phyloP scores from a whole-genome alignment of 1,284 basidiomycete species.

The Cryptococcus sp. region DNA sequence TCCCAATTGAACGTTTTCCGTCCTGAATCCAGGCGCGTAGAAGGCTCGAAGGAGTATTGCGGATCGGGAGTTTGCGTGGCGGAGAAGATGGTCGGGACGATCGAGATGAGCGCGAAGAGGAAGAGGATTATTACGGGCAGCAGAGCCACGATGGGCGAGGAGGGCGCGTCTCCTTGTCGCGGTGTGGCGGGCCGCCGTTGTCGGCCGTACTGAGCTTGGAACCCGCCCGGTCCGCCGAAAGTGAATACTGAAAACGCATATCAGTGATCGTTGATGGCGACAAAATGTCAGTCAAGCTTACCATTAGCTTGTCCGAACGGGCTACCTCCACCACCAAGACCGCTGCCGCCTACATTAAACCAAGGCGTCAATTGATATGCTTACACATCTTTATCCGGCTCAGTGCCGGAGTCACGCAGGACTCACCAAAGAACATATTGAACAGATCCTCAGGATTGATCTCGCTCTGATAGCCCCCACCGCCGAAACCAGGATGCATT shows the following conservation, averaged over 20 bases:
- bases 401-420: neutral
- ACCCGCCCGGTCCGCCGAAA: slow-evolving; percentile 65
- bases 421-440: slow-evolving; percentile 96
- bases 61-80: slow-evolving; percentile 74
- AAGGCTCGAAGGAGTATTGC: slow-evolving; percentile 68
- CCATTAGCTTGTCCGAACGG: slow-evolving; percentile 59
- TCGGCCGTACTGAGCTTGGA: slow-evolving; percentile 58
- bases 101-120: slow-evolving; percentile 78
- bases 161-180: slow-evolving; percentile 52
- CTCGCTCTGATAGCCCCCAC: slow-evolving; percentile 69
- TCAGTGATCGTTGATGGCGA: neutral
- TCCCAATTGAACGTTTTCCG: slow-evolving; percentile 69
- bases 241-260: slow-evolving; percentile 38
- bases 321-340: slow-evolving; percentile 57
- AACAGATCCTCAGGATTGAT: slow-evolving; percentile 95
- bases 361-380: no score
- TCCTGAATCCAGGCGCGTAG: slow-evolving; percentile 61
- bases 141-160: slow-evolving; percentile 75
- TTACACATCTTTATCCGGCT: no score
- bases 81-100: slow-evolving; percentile 72
- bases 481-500: slow-evolving; percentile 55
- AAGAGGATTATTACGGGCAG: slow-evolving; percentile 83
- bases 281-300: slow-evolving; percentile 14
- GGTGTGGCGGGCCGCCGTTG: slow-evolving; percentile 48
- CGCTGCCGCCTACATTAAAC: slow-evolving; percentile 55